A percentile compares a stretch with the other conserved stretches of the same genome.
Evolutionary conservation across 305 asterid species (phyloP).

Genomic region (Caryopteris hybrid): DNA sequence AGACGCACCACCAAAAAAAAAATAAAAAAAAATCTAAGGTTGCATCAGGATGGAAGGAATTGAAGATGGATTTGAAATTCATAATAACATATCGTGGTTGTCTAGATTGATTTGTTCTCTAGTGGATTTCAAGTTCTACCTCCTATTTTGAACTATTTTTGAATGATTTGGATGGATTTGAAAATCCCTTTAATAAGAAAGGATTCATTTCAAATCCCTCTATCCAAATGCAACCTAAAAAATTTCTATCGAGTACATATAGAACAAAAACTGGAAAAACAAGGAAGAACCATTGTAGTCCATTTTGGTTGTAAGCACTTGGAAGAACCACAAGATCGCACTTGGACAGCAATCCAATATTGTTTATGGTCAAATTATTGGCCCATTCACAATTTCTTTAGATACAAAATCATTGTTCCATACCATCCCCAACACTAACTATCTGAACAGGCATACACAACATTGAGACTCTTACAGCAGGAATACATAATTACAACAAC

Average conservation of each 20-base stretch:
- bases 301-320: not conserved
- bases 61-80: no score
- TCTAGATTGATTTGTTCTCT: no score
- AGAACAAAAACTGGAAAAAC: not conserved
- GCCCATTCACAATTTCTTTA: not conserved
- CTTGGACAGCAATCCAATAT: not conserved
- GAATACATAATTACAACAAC: not conserved
- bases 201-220: not conserved
- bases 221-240: not conserved
- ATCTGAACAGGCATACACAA: not conserved
- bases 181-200: no score
- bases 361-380: not conserved
- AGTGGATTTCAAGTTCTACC: not conserved
- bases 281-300: not conserved
- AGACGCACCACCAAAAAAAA: no score
- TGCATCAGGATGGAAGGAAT: no score
- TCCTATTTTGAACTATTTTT: not conserved
- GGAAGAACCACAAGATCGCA: not conserved
- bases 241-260: not conserved
- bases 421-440: not conserved
- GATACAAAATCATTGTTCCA: not conserved
- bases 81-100: not conserved
- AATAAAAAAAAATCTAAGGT: no score
- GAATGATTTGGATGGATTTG: not conserved
- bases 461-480: not conserved